Conservation (phyloP, 345 rosid genomes). For the Acer campestre region DNA sequence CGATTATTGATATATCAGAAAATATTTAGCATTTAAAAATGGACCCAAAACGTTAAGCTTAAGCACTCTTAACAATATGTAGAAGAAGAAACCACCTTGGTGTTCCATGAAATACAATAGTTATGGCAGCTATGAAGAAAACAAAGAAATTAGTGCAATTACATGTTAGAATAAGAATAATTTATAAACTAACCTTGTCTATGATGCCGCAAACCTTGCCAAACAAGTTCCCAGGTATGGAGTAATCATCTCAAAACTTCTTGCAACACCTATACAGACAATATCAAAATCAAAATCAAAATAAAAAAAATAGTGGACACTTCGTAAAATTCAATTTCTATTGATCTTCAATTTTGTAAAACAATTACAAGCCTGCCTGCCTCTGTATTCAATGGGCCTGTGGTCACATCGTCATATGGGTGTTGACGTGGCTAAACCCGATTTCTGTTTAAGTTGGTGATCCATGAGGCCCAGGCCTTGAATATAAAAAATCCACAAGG, state of each 20-base stretch:
- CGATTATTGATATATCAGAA: not conserved
- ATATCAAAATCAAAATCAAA: not conserved
- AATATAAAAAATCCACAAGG: too few relatives aligned
- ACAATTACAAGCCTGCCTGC: too few relatives aligned
- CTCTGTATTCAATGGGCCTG: too few relatives aligned
- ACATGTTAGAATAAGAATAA: constrained; percentile 8
- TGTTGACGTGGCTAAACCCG: too few relatives aligned
- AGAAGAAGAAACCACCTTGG: not conserved
- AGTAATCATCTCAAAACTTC: constrained; percentile 78
- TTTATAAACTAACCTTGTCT: constrained; percentile 72
- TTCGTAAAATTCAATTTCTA: not conserved
- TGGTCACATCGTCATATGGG: too few relatives aligned
- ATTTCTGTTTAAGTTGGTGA: too few relatives aligned
- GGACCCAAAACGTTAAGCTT: too few relatives aligned
- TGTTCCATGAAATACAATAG: constrained; percentile 18
- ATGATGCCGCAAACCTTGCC: constrained; percentile 81
- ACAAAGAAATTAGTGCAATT: not conserved
- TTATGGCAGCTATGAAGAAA: constrained; percentile 9
- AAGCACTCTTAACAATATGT: not conserved
- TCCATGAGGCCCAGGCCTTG: too few relatives aligned
- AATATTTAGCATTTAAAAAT: not conserved
- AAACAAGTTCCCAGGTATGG: constrained; percentile 72
- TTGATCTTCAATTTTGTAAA: too few relatives aligned
- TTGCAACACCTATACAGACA: constrained; percentile 77
- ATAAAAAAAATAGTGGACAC: not conserved